These are phyloP conservation scores for Paraleonurus japonicus DNA, from an alignment of 257 asterid genomes.

Conservation along the genomic window DNA sequence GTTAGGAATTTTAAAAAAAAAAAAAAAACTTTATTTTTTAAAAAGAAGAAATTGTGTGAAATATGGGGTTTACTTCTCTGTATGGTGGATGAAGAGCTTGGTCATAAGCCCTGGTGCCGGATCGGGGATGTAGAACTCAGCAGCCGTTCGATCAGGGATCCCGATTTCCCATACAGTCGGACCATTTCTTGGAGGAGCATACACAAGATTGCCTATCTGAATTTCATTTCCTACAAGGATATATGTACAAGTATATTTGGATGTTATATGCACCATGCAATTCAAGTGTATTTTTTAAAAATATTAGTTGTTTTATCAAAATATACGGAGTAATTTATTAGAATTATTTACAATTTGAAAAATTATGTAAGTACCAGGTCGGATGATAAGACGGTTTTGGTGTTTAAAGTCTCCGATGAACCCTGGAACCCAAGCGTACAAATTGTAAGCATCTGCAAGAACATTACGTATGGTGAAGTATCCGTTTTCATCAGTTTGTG, in stretches of 20 bases:
- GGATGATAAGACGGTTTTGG: slow-evolving; percentile 20
- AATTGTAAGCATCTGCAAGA: slow-evolving; percentile 40
- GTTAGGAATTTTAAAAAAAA: background rate
- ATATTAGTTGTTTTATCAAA: too few species aligned
- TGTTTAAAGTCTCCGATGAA: slow-evolving; percentile 59
- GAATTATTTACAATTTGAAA: too few species aligned
- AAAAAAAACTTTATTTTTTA: background rate
- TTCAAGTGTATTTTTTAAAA: too few species aligned
- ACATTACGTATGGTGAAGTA: slow-evolving; percentile 39
- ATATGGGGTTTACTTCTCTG: slow-evolving; percentile 28
- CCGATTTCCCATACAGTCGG: slow-evolving; percentile 56
- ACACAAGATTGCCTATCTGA: slow-evolving; percentile 27
- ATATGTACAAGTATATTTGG: background rate
- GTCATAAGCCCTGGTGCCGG: slow-evolving; percentile 27
- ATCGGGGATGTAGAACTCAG: slow-evolving; percentile 48
- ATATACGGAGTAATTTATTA: too few species aligned
- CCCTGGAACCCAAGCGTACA: slow-evolving; percentile 73
- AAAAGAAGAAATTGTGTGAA: background rate
- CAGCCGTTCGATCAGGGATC: slow-evolving; percentile 45
- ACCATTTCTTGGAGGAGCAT: slow-evolving; percentile 44
- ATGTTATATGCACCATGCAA: too few species aligned
- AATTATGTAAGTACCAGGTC: slow-evolving; percentile 51
- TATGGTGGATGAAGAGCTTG: slow-evolving; percentile 24
- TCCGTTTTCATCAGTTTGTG: slow-evolving; percentile 43
- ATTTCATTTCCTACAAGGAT: slow-evolving; percentile 26